phyloP scores from a whole-genome alignment of 495 filamentous ascomycete genomes.

The Acidomyces sp. region DNA sequence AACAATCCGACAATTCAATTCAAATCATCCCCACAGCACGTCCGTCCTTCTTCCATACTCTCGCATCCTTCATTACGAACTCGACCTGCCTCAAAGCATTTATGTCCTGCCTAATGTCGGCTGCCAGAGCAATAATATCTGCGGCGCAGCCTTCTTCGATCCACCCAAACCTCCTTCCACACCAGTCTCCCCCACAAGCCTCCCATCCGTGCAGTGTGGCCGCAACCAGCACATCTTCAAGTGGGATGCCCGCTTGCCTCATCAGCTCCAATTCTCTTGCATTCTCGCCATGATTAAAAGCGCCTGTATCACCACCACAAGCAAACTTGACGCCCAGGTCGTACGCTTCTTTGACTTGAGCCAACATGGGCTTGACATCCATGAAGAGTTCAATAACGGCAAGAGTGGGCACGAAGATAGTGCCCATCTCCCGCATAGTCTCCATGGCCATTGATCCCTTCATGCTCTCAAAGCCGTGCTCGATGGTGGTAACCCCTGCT shows the following conservation, averaged over 20 bases:
- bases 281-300: conserved; percentile 40
- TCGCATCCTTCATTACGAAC: conserved; percentile 1
- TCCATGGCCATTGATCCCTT: conserved; percentile 23
- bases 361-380: conserved; percentile 16
- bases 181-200: conserved; percentile 37
- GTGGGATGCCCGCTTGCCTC: conserved; percentile 36
- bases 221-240: conserved; percentile 35
- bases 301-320: conserved; percentile 39
- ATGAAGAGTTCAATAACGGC: conserved; percentile 28
- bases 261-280: conserved; percentile 38
- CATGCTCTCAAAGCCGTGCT: conserved; percentile 36
- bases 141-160: conserved; percentile 35
- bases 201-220: conserved; percentile 39
- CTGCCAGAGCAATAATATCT: conserved; percentile 33
- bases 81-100: conserved; percentile 31
- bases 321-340: conserved; percentile 35
- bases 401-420: conserved; percentile 40
- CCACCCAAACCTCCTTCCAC: conserved; percentile 38
- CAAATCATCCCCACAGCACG: not conserved
- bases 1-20: not conserved
- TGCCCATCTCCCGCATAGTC: conserved; percentile 29
- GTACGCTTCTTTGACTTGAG: conserved; percentile 26
- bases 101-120: conserved; percentile 24
- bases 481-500: conserved; percentile 39
- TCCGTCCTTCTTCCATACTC: conserved; percentile 1